A percentile compares a stretch with the other conserved stretches of the same genome.
phyloP scores from a whole-genome alignment of 371 early-diverging fungal species.

The Lichtheimia hyalospora region DNA sequence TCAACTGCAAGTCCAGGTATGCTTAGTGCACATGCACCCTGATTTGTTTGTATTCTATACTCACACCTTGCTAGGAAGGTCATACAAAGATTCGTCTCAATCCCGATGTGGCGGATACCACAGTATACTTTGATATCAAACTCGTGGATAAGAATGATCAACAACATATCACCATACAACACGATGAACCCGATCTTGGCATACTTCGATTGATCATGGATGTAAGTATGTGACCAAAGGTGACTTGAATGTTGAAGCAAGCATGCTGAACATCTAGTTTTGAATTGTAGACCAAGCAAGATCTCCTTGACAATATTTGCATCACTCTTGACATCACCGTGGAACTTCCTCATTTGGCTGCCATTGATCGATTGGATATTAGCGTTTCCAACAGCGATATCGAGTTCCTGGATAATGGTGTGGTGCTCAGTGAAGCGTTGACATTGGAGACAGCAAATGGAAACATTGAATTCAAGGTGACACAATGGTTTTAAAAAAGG shows the following conservation, averaged over 20 bases:
- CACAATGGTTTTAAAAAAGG: neutral
- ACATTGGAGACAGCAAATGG: neutral
- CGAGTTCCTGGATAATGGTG: neutral
- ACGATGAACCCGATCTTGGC: neutral
- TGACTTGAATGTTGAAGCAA: neutral
- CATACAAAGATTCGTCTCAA: neutral
- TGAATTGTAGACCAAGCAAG: neutral
- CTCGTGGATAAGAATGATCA: neutral
- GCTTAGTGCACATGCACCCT: too few relatives aligned
- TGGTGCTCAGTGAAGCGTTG: neutral
- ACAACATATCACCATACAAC: neutral
- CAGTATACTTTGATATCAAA: neutral
- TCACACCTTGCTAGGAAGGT: neutral
- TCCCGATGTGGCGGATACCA: neutral
- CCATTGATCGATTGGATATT: neutral
- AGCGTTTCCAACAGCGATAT: neutral
- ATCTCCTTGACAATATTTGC: neutral
- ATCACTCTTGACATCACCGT: neutral
- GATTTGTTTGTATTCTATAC: too few relatives aligned
- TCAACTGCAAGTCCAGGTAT: neutral
- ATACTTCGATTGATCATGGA: neutral
- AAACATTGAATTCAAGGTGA: neutral
- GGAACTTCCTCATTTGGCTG: neutral
- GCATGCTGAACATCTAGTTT: neutral
- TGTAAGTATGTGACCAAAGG: neutral